Evolutionary conservation across 2,329 filamentous ascomycete species (phyloP), one percentile per base, ranked within the genome.

Genomic region (Sclerotinia trifoliorum): DNA sequence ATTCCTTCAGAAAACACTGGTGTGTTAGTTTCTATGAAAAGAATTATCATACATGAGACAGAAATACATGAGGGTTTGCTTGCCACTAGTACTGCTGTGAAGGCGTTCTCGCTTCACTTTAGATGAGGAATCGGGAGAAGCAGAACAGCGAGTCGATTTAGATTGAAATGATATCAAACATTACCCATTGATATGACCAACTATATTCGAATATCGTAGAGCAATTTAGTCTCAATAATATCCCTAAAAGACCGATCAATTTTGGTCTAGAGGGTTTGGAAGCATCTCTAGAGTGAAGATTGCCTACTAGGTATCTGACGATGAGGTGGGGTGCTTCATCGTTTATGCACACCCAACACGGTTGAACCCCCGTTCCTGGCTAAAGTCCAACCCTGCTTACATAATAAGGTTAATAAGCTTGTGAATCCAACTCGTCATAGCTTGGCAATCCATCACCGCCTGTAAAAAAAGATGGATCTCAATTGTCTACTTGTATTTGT

Each of bases 391-490:
- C 21, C 21, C 21, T 3, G 60, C 60, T 63, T 63, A 63, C 46
- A 51, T 63, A 51, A 63, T 21, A 21, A 21, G 1, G 2, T 13
- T 39, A 39, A 42, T 11, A 24, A 42, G 55, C 46, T 26, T 32
- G 35, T 19, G 32, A 51, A 51, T 24, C n/a, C 11, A 15, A 42
- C 39, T 57, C 60, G 60, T 63, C 60, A 63, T 63, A 63, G 60
- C 60, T 51, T 63, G 32, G 46, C 60, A 19, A 42, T 58, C 35
- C 35, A 58, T 58, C 55, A 58, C 55, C 46, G 26, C 29, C 46
- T 24, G 21, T 7, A 49, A 5, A 35, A 35, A 46, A 61, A 61
- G 58, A 62, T 62, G 60, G 29, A 62, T 39, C 29, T 26, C n/a
- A n/a, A 48, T 32, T 19, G 42, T 62, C 29, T 39, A 5, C 26